Conservation (phyloP, 257 asterid species). For the Schizonepeta tenuifolia region DNA sequence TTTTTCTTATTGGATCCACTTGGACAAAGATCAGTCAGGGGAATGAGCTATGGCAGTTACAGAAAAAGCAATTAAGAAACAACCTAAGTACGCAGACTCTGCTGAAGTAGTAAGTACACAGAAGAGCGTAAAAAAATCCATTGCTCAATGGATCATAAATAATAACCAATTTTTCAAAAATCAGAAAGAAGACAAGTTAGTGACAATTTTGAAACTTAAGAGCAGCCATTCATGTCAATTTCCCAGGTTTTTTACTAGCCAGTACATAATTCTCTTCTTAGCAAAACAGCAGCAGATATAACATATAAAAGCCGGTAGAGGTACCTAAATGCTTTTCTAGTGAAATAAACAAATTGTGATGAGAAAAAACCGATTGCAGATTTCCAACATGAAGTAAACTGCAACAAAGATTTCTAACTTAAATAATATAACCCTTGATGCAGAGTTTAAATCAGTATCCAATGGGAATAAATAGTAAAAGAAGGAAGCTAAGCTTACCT, state of each 20-base stretch:
- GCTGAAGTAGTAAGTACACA: not conserved
- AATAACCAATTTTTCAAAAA: not conserved
- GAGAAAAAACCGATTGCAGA: not conserved
- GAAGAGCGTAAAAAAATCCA: not conserved
- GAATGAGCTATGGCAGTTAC: not conserved
- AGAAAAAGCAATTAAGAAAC: slow-evolving; percentile 2
- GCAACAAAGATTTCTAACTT: not conserved
- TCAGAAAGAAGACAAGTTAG: no score
- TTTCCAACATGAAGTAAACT: slow-evolving; percentile 9
- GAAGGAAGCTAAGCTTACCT: slow-evolving; percentile 53
- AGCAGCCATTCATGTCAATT: slow-evolving; percentile 16
- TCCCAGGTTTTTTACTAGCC: slow-evolving; percentile 12
- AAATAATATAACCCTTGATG: not conserved
- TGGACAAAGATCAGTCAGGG: not conserved
- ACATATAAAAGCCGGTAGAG: slow-evolving; percentile 1
- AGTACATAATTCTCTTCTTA: not conserved
- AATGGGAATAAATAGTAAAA: slow-evolving; percentile 9
- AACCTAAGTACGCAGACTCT: not conserved
- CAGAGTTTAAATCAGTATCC: not conserved
- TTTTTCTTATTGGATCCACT: not conserved
- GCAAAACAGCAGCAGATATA: slow-evolving; percentile 2
- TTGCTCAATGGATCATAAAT: not conserved
- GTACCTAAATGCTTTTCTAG: slow-evolving; percentile 2
- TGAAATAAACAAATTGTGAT: slow-evolving; percentile 6
- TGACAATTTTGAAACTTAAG: no score